Conservation (phyloP, 1,284 basidiomycete species). For the Cystobasidiaceae sp. region DNA sequence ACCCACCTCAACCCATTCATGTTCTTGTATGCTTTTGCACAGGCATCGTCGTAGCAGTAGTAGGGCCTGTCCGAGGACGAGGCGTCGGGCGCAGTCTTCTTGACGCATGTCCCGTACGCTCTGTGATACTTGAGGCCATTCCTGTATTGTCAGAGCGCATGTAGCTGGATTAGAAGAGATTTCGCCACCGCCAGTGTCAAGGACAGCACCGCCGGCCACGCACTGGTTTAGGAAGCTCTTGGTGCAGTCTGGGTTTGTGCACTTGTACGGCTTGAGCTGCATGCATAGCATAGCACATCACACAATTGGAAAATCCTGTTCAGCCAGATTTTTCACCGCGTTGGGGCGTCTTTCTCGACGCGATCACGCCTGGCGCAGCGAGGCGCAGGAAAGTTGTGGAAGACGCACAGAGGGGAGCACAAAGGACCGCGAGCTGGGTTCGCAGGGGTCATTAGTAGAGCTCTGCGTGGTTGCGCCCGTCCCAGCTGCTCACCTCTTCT, state of each 20-base stretch:
- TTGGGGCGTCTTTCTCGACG: not conserved
- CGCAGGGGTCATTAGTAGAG: not conserved
- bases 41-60: conserved; percentile 25
- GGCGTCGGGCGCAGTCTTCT: not conserved
- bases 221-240: conserved; percentile 23
- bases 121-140: conserved; percentile 29
- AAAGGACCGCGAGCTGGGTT: conserved; percentile 13
- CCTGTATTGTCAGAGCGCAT: not conserved
- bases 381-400: not conserved
- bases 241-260: conserved; percentile 18
- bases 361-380: no score
- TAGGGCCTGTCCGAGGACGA: conserved; percentile 8
- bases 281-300: not conserved
- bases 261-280: conserved; percentile 29
- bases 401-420: conserved; percentile 5
- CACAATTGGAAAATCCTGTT: not conserved
- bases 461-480: no score
- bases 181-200: not conserved
- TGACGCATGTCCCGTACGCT: conserved; percentile 17
- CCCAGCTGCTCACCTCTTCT: not conserved
- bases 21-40: conserved; percentile 18
- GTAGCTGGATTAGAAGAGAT: not conserved
- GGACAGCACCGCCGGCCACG: not conserved
- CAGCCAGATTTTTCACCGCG: not conserved
- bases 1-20: conserved; percentile 20